Percentiles rank a stretch among this genome's conserved stretches.
Evolutionary conservation across 1,284 basidiomycete species (phyloP).

Genomic region (Cystobasidium slooffiae): DNA sequence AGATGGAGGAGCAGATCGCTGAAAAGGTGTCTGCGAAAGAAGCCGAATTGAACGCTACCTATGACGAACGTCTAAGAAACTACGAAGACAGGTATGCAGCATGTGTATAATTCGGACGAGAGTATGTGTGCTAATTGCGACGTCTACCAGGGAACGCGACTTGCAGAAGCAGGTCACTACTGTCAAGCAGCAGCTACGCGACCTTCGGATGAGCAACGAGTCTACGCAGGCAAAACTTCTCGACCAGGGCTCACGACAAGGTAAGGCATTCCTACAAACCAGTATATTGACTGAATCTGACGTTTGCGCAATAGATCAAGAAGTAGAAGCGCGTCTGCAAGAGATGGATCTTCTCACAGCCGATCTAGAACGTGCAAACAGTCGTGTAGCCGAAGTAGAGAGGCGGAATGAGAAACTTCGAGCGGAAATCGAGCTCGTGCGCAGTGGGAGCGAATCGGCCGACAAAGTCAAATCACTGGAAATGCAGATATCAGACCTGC

Average conservation of each 20-base stretch:
- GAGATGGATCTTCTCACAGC: slow-evolving; percentile 91
- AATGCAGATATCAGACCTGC: slow-evolving; percentile 70
- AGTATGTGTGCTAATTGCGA: not conserved
- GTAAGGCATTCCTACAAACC: slow-evolving; percentile 58
- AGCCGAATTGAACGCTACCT: slow-evolving; percentile 92
- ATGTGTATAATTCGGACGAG: not conserved
- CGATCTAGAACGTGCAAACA: slow-evolving; percentile 90
- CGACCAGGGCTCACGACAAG: slow-evolving; percentile 84
- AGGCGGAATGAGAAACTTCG: slow-evolving; percentile 89
- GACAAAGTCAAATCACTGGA: slow-evolving; percentile 77
- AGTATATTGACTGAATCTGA: slow-evolving; percentile 33
- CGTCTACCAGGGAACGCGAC: slow-evolving; percentile 74
- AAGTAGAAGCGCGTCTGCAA: slow-evolving; percentile 80
- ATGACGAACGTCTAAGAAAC: slow-evolving; percentile 91
- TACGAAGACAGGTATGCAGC: slow-evolving; percentile 69
- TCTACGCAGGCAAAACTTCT: slow-evolving; percentile 86
- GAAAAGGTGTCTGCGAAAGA: slow-evolving; percentile 87
- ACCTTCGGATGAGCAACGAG: slow-evolving; percentile 87
- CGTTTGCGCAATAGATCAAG: slow-evolving; percentile 71
- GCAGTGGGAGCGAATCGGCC: slow-evolving; percentile 75
- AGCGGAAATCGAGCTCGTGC: slow-evolving; percentile 86
- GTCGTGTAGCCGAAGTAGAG: slow-evolving; percentile 86
- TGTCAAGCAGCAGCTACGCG: slow-evolving; percentile 82
- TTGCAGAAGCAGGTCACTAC: slow-evolving; percentile 82
- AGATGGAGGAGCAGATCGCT: slow-evolving; percentile 88